Evolutionary conservation across 306 rosid genomes (phyloP).

Genomic region (Ormosia semicastrata): DNA sequence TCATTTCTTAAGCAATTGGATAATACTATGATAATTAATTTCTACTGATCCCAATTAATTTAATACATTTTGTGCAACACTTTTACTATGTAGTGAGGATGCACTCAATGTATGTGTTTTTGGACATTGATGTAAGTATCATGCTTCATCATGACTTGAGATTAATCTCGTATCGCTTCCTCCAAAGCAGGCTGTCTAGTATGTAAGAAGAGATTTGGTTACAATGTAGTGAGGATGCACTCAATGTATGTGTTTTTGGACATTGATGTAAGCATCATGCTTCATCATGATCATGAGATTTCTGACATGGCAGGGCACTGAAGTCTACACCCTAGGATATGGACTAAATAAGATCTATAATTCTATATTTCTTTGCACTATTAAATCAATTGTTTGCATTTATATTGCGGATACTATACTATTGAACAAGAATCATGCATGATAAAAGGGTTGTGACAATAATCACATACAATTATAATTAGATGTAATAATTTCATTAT

Average conservation of each 20-base stretch:
- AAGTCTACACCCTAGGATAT: not conserved
- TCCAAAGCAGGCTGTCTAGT: not conserved
- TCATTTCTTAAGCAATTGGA: not conserved
- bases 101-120: constrained; percentile 5
- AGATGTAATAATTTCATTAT: not conserved
- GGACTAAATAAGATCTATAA: not conserved
- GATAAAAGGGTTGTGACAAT: not conserved
- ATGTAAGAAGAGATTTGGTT: not conserved
- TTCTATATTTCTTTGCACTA: not conserved
- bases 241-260: not conserved
- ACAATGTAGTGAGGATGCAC: constrained; percentile 2
- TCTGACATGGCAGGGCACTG: not conserved
- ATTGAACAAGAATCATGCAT: constrained; percentile 4
- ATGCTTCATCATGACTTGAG: not conserved
- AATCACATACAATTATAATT: not conserved
- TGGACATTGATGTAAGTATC: not conserved
- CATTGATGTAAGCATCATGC: not conserved
- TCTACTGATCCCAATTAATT: not conserved
- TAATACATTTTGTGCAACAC: not conserved
- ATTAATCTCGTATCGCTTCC: too few relatives aligned
- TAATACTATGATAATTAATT: not conserved
- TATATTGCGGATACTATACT: not conserved
- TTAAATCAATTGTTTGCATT: not conserved
- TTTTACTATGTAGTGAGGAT: constrained; percentile 1
- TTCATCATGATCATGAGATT: not conserved